Base-by-base conservation (phyloP, 1,284 basidiomycete genomes). In the Peniophora sp. region DNA sequence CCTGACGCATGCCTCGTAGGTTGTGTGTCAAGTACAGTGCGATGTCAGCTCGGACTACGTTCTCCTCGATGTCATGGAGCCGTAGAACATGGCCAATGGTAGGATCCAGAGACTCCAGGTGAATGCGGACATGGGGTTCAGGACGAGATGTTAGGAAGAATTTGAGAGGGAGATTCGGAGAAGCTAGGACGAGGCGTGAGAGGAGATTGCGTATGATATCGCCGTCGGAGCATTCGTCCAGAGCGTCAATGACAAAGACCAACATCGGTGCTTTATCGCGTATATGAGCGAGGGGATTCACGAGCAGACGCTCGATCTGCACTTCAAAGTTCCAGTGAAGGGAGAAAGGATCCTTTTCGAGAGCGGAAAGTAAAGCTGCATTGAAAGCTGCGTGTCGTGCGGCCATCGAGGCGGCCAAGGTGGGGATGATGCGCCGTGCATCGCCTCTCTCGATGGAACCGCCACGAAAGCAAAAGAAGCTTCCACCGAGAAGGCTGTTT, bases 131-230 rank as follows among this genome's bases (percentile, higher is more conserved):
- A 35, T 48, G 47, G 15, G 15, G 47, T 23, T 48, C 47, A 18
- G 47, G 47, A 8, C 47, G 35, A n/a, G 23, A 32, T 6, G 47
- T 48, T 14, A 48, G 8, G 35, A 48, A 48, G 36, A 48, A 39
- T 1, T 27, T 23, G 12, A 17, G 6, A 2, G 47, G 34, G 8
- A 48, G 15, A 20, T 20, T 3, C 6, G n/a, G 12, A 14, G 34
- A 23, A 3, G 10, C 6, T 1, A 9, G 1, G 20, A 45, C 14
- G 9, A 45, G 43, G 18, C 14, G 3, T 22, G 15, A 15, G n/a
- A 45, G 43, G 5, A 45, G 15, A 15, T 45, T 9, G 2, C 14
- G n/a, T 1, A n/a, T 3, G 22, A 15, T 22, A 24, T 24, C 20
- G 10, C 23, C 23, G 3, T 22, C 18, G 20, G 23, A 8, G 43